Conservation (phyloP, 225 moss, liverwort and hornwort genomes). For the Lunularia cruciata region DNA sequence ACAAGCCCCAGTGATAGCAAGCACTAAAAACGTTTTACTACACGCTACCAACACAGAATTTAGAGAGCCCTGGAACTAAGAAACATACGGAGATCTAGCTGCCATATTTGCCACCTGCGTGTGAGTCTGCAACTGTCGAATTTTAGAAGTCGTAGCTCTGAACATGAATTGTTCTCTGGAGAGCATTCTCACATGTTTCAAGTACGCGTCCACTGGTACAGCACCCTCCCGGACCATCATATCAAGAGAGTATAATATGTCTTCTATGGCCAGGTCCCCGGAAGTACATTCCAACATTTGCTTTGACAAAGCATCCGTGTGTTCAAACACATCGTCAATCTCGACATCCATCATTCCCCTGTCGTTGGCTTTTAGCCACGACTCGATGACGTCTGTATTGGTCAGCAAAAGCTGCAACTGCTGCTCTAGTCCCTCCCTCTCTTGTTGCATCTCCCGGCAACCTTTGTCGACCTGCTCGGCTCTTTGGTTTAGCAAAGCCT, state of each 20-base stretch:
- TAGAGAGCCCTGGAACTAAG: conserved; percentile 29
- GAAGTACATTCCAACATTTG: conserved; percentile 87
- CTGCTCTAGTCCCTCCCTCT: conserved; percentile 87
- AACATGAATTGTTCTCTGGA: conserved; percentile 89
- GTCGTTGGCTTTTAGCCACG: conserved; percentile 80
- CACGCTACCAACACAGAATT: conserved; percentile 1
- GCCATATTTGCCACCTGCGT: conserved; percentile 82
- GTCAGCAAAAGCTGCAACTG: conserved; percentile 84
- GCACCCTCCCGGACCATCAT: conserved; percentile 84
- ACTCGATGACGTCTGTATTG: conserved; percentile 83
- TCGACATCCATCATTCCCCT: conserved; percentile 58
- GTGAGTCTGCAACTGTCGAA: conserved; percentile 70
- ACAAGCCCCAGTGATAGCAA: neutral
- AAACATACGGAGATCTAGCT: conserved; percentile 65
- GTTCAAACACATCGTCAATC: conserved; percentile 83
- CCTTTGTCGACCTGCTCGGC: conserved; percentile 88
- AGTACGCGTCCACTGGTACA: conserved; percentile 85
- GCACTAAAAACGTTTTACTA: conserved; percentile 7
- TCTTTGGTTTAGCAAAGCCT: conserved; percentile 78
- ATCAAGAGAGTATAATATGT: conserved; percentile 82
- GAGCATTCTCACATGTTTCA: conserved; percentile 91
- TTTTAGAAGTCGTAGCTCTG: conserved; percentile 77
- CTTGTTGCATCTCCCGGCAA: conserved; percentile 71
- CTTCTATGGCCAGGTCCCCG: conserved; percentile 90
- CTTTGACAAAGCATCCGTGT: conserved; percentile 74